Conservation (phyloP, 192 early-diverging fungal species). For the Coemansia sp. region DNA sequence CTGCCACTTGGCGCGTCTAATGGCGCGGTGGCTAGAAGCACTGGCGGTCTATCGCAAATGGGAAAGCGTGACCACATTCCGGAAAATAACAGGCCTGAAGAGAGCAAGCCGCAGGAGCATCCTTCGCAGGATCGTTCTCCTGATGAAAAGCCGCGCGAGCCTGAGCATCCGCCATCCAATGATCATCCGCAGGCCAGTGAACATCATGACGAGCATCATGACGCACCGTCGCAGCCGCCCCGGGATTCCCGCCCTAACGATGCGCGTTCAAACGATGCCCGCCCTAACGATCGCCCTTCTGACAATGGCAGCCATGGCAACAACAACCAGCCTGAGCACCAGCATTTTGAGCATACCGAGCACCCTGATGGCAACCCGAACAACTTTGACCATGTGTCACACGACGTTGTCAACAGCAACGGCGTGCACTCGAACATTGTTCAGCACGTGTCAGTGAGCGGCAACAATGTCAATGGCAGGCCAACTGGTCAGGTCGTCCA, state of each 20-base stretch:
- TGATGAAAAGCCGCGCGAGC: background rate
- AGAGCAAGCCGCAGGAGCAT: background rate
- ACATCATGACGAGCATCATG: background rate
- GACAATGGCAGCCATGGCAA: background rate
- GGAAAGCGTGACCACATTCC: background rate
- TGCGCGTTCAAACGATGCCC: background rate
- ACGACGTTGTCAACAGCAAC: constrained; percentile 35
- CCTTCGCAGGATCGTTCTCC: background rate
- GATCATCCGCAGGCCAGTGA: background rate
- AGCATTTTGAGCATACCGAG: constrained; percentile 40
- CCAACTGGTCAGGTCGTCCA: constrained; percentile 14
- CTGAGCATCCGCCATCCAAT: background rate
- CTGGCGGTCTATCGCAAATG: background rate
- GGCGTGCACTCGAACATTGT: constrained; percentile 37
- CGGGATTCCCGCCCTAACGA: background rate
- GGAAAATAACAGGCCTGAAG: constrained; percentile 2
- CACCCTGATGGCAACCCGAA: constrained; percentile 40
- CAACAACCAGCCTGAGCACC: constrained; percentile 14
- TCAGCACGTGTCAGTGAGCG: constrained; percentile 30
- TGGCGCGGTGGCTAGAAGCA: background rate
- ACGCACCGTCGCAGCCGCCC: constrained; percentile 5
- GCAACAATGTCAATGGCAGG: constrained; percentile 32
- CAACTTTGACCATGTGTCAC: constrained; percentile 30
- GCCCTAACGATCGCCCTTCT: background rate
- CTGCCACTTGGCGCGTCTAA: background rate